Conservation (phyloP, 176 grass and related monocot species). For the Hordeum marinum region DNA sequence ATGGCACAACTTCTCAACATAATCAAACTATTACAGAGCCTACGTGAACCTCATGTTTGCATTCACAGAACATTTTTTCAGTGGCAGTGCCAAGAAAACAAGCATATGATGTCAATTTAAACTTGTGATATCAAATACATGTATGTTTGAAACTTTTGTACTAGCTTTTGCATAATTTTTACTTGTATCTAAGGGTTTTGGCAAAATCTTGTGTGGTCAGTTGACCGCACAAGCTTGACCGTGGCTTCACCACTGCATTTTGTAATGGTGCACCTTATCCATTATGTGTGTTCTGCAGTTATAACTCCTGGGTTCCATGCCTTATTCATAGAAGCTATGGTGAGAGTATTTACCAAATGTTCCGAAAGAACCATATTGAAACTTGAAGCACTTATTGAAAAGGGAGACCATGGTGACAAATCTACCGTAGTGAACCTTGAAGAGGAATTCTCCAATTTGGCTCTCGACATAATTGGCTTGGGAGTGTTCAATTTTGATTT, state of each 20-base stretch:
- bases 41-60: neutral
- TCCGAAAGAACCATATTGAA: constrained; percentile 85
- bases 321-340: constrained; percentile 93
- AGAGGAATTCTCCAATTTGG: constrained; percentile 96
- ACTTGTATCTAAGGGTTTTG: neutral
- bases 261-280: neutral
- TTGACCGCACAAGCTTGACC: neutral
- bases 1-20: neutral
- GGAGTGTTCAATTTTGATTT: constrained; percentile 99
- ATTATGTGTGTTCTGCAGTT: constrained; percentile 44
- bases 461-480: constrained; percentile 95
- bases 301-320: constrained; percentile 92
- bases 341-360: constrained; percentile 72
- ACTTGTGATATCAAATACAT: neutral
- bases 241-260: neutral
- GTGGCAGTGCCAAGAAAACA: neutral
- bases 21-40: neutral
- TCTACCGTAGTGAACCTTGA: constrained; percentile 74
- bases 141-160: neutral
- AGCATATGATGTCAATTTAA: neutral
- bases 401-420: constrained; percentile 20
- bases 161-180: neutral
- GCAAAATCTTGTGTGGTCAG: neutral
- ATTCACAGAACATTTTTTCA: neutral
- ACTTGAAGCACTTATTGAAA: constrained; percentile 62